phyloP scores from a whole-genome alignment of 1,284 basidiomycete genomes.

The Moniliophthora roreri region DNA sequence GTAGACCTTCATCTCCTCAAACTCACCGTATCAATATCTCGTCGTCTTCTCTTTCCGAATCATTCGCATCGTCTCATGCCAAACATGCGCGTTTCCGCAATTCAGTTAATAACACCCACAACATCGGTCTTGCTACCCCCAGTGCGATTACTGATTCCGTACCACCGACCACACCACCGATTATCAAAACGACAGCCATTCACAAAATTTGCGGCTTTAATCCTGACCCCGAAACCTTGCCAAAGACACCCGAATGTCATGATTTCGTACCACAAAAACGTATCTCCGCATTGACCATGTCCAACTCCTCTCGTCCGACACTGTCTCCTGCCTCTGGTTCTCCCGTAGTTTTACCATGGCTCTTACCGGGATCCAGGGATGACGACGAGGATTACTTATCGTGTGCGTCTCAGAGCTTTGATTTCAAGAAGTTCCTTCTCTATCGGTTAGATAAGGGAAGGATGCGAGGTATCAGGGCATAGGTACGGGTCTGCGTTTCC shows the following conservation, averaged over 20 bases:
- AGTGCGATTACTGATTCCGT: neutral
- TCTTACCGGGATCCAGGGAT: neutral
- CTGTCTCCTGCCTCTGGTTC: neutral
- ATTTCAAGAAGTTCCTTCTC: slow-evolving; percentile 9
- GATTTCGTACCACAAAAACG: neutral
- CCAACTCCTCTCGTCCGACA: neutral
- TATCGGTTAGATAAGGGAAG: slow-evolving; percentile 5
- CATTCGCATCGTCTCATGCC: too few species aligned
- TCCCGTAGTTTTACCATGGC: neutral
- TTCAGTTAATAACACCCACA: neutral
- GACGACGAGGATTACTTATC: slow-evolving; percentile 2
- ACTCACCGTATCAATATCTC: too few species aligned
- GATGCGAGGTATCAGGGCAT: neutral
- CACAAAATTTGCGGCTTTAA: slow-evolving; percentile 2
- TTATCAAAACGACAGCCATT: neutral
- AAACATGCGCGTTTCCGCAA: neutral
- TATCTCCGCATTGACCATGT: neutral
- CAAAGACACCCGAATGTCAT: neutral
- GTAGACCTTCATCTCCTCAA: too few species aligned
- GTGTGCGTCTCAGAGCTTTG: slow-evolving; percentile 1
- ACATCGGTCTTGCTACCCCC: neutral
- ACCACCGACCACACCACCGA: neutral
- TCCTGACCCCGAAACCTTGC: neutral
- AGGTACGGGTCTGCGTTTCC: neutral
- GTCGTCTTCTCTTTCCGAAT: too few species aligned